A percentile compares a stretch with the other conserved stretches of the same genome.
These are phyloP conservation scores for Cladophialophora carrionii DNA, from an alignment of 2,329 filamentous ascomycete genomes.

Conservation along the genomic window DNA sequence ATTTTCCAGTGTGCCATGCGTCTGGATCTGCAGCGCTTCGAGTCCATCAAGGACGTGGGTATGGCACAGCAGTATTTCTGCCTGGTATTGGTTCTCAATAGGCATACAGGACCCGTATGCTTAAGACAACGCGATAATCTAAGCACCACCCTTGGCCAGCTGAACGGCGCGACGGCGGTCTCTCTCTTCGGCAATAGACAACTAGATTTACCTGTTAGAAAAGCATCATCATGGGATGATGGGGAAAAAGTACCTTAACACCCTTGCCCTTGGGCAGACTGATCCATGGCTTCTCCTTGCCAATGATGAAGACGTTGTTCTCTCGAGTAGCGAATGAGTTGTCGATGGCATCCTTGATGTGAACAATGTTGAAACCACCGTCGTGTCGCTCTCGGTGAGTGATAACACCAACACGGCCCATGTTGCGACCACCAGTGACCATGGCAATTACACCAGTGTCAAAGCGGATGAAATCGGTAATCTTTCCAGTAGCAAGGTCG, in stretches of 20 bases:
- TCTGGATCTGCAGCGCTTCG: neutral
- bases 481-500: constrained; percentile 94
- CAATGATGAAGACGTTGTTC: constrained; percentile 99
- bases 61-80: neutral
- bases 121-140: constrained; percentile 1
- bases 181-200: constrained; percentile 98
- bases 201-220: constrained; percentile 54
- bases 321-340: constrained; percentile 99
- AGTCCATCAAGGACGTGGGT: neutral
- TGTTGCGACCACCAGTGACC: constrained; percentile 99
- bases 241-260: constrained; percentile 70
- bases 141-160: constrained; percentile 23
- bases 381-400: constrained; percentile 99
- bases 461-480: constrained; percentile 97
- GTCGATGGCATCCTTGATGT: constrained; percentile 99
- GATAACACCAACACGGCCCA: constrained; percentile 99
- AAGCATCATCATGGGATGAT: constrained; percentile 25
- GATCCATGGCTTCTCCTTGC: constrained; percentile 98
- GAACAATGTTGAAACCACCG: constrained; percentile 99
- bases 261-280: constrained; percentile 99
- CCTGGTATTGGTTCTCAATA: neutral
- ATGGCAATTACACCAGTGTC: constrained; percentile 98
- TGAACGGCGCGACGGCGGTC: constrained; percentile 83
- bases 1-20: neutral
- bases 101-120: neutral